Evolutionary conservation across 257 asterid species (phyloP).

Genomic region (Apocynum venetum): DNA sequence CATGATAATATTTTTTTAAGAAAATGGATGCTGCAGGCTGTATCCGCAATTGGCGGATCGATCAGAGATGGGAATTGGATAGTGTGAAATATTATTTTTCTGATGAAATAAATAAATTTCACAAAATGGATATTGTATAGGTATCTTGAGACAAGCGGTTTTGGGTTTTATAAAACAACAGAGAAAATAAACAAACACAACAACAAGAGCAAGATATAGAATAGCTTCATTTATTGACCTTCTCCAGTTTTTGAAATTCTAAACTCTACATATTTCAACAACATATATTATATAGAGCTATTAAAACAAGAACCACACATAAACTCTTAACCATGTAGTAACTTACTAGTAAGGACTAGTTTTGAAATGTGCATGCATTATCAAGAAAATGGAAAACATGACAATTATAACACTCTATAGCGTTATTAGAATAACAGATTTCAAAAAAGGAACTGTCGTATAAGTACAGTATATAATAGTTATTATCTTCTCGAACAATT

Average conservation of each 20-base stretch:
- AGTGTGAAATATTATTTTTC: not conserved
- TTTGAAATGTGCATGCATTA: too few species aligned
- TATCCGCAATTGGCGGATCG: constrained; percentile 64
- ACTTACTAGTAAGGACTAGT: too few species aligned
- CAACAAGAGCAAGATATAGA: not conserved
- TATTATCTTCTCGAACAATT: too few species aligned
- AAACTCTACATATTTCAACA: too few species aligned
- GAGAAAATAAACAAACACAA: not conserved
- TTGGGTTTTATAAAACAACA: not conserved
- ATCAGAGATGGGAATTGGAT: constrained; percentile 18
- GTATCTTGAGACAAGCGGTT: not conserved
- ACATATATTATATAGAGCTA: too few species aligned
- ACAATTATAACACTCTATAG: too few species aligned
- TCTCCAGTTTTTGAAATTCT: not conserved
- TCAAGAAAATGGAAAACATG: too few species aligned
- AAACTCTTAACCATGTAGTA: too few species aligned
- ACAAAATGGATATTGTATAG: constrained; percentile 3
- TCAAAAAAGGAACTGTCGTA: too few species aligned
- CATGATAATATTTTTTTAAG: not conserved
- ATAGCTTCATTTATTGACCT: not conserved
- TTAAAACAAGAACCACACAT: too few species aligned
- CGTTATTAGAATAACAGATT: too few species aligned
- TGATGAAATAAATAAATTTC: not conserved
- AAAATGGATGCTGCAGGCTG: constrained; percentile 21
- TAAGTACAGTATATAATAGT: too few species aligned